phyloP scores from a whole-genome alignment of 208 protist genomes.

The Wallacemonas sp. region DNA sequence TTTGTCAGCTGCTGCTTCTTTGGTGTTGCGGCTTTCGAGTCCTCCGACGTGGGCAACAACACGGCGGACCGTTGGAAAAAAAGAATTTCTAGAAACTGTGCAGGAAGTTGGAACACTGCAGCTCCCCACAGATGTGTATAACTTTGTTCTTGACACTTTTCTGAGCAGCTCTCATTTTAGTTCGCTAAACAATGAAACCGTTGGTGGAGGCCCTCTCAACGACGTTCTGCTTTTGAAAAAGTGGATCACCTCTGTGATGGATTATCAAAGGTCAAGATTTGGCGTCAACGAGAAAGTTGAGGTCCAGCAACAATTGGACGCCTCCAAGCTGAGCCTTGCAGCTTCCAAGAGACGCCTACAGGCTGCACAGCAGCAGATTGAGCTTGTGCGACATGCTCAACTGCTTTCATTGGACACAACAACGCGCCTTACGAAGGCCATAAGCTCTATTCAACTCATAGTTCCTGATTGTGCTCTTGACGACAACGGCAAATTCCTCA shows the following conservation, averaged over 20 bases:
- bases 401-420: constrained; percentile 18
- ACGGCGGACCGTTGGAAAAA: neutral
- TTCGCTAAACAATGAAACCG: constrained; percentile 14
- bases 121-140: constrained; percentile 9
- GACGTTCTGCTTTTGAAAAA: constrained; percentile 38
- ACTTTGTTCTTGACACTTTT: constrained; percentile 23
- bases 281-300: constrained; percentile 30
- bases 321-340: constrained; percentile 26
- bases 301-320: constrained; percentile 39
- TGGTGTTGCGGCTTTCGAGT: neutral
- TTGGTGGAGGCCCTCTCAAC: constrained; percentile 19
- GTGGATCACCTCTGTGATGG: constrained; percentile 58
- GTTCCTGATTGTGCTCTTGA: constrained; percentile 15
- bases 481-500: constrained; percentile 28
- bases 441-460: constrained; percentile 11
- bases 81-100: constrained; percentile 5
- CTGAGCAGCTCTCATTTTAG: constrained; percentile 18
- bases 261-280: constrained; percentile 40
- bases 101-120: constrained; percentile 11
- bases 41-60: constrained; percentile 11
- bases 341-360: constrained; percentile 25
- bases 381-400: constrained; percentile 22
- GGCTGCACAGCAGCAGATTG: constrained; percentile 28
- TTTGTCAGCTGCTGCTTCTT: neutral
- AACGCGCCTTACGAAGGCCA: neutral